These are phyloP conservation scores for Phragmites australis DNA, from an alignment of 176 grass and related monocot species.

Conservation along the genomic window DNA sequence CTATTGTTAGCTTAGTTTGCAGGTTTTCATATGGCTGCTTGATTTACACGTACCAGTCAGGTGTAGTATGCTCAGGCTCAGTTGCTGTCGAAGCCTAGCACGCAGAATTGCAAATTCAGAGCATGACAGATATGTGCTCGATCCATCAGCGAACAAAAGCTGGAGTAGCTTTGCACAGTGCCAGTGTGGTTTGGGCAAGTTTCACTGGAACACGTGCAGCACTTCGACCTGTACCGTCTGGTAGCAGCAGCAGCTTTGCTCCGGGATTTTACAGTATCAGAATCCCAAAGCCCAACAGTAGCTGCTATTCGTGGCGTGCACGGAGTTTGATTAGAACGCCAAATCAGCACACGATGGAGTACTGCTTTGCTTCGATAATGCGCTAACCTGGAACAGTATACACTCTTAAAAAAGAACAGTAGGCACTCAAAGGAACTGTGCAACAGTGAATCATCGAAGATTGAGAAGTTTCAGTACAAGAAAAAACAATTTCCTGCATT, in stretches of 20 bases:
- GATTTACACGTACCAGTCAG: neutral
- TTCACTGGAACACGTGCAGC: neutral
- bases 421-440: no score
- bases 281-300: no score
- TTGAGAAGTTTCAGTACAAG: neutral
- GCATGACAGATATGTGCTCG: neutral
- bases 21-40: no score
- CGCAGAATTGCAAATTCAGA: neutral
- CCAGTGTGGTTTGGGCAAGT: no score
- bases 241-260: no score
- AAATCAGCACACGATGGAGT: neutral
- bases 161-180: neutral
- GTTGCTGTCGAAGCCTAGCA: neutral
- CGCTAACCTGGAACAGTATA: neutral
- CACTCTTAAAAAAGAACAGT: no score
- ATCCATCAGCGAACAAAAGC: neutral
- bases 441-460: neutral
- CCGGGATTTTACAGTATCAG: no score
- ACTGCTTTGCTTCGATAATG: neutral
- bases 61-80: neutral
- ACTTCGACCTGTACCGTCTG: no score
- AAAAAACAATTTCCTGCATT: neutral
- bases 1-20: no score
- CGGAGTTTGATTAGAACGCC: neutral
- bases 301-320: neutral